A percentile compares a stretch with the other conserved stretches of the same genome.
These are phyloP conservation scores for Bipolaris victoriae DNA, from an alignment of 2,329 filamentous ascomycete species.

Conservation along the genomic window DNA sequence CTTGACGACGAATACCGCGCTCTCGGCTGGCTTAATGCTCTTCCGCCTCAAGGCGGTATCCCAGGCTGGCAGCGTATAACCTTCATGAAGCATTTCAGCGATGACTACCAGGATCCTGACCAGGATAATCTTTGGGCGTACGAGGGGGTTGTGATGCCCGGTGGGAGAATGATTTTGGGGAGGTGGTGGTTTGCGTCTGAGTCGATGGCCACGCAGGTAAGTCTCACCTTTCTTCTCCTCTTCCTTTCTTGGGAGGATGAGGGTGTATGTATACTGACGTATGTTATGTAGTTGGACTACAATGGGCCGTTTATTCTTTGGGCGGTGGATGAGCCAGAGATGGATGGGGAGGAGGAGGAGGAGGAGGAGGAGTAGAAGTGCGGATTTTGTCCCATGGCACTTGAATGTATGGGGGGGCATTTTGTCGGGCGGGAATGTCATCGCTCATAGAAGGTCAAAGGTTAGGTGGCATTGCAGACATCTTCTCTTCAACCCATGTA, in stretches of 20 bases:
- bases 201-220: constrained; percentile 30
- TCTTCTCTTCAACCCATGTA: too few relatives aligned
- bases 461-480: too few relatives aligned
- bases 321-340: constrained; percentile 41
- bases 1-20: constrained; percentile 41
- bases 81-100: constrained; percentile 59
- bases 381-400: too few relatives aligned
- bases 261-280: constrained; percentile 10
- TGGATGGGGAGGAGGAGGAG: constrained; percentile 5
- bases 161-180: constrained; percentile 55
- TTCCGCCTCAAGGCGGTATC: constrained; percentile 56
- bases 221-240: background rate
- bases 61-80: constrained; percentile 62
- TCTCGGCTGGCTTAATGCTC: constrained; percentile 57
- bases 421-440: too few relatives aligned
- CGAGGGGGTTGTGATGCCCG: constrained; percentile 57
- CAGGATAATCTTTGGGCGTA: constrained; percentile 56
- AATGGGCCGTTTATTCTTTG: constrained; percentile 45
- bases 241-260: background rate
- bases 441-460: too few relatives aligned
- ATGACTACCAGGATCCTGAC: constrained; percentile 35
- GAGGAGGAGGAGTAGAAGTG: background rate
- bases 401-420: too few relatives aligned
- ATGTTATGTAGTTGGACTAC: constrained; percentile 22
- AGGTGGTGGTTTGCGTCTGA: constrained; percentile 54